Percentiles rank a stretch among this genome's conserved stretches.
Conservation (phyloP, 2,329 filamentous ascomycete species). For the Trichoderma pleuroti region DNA sequence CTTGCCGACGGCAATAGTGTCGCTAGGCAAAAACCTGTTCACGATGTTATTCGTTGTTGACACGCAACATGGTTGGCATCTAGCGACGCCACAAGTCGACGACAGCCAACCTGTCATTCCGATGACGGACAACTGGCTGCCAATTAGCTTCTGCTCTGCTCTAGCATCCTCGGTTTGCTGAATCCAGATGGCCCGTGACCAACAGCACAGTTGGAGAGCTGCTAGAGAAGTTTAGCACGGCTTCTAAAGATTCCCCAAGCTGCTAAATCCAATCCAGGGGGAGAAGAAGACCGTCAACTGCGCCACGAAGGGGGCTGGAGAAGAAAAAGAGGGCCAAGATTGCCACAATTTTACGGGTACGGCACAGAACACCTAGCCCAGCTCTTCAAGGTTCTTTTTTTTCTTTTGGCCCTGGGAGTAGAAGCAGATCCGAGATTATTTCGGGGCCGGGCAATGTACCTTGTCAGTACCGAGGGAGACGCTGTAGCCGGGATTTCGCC, state of each 20-base stretch:
- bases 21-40: background rate
- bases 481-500: background rate
- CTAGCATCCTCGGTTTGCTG: background rate
- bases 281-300: background rate
- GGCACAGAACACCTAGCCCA: background rate
- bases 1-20: background rate
- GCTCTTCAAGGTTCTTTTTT: background rate
- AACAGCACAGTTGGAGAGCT: background rate
- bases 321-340: background rate
- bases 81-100: background rate
- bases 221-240: background rate
- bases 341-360: background rate
- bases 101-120: background rate
- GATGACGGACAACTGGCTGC: constrained; percentile 6
- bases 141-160: background rate
- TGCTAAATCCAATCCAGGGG: constrained; percentile 8
- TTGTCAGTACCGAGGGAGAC: background rate
- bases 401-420: background rate
- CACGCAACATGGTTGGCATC: background rate
- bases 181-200: background rate
- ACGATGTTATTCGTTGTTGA: background rate
- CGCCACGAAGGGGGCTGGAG: constrained; percentile 5
- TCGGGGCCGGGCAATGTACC: background rate
- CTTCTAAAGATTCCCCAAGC: background rate
- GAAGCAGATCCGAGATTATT: constrained; percentile 6